phyloP scores from a whole-genome alignment of 352 stramenopile genomes.

The Phytopythium aichiense region DNA sequence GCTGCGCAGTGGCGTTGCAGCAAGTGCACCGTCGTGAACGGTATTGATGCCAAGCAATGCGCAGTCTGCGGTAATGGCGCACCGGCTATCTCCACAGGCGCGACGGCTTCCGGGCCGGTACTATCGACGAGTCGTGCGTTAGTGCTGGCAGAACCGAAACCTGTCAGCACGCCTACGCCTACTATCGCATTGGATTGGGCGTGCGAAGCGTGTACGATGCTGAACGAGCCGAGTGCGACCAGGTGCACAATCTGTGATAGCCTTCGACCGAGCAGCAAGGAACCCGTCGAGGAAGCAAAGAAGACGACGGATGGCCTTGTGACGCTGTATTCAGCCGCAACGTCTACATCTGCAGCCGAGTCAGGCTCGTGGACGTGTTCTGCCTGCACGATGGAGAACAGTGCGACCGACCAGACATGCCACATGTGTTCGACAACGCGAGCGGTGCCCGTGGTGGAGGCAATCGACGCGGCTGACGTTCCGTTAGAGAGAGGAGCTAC shows the following conservation, averaged over 20 bases:
- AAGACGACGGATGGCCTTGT: constrained; percentile 46
- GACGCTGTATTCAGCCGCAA: constrained; percentile 62
- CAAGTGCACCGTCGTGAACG: constrained; percentile 83
- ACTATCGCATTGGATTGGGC: constrained; percentile 43
- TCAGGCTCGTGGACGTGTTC: constrained; percentile 40
- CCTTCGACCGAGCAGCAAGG: constrained; percentile 17
- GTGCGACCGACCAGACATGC: constrained; percentile 40
- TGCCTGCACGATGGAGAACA: constrained; percentile 84
- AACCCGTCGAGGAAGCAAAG: constrained; percentile 14
- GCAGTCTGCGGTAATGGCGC: constrained; percentile 54
- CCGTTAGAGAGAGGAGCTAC: not conserved
- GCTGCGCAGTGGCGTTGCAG: constrained; percentile 67
- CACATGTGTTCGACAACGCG: constrained; percentile 68
- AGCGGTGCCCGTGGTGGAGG: constrained; percentile 33
- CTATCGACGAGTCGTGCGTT: constrained; percentile 51
- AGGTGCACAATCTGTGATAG: constrained; percentile 82
- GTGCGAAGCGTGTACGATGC: constrained; percentile 74
- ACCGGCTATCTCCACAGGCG: constrained; percentile 9
- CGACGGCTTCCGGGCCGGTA: constrained; percentile 4
- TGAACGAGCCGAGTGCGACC: constrained; percentile 45
- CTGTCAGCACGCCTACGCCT: not conserved
- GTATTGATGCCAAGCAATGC: constrained; percentile 42
- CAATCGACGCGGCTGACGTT: constrained; percentile 28
- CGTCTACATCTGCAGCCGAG: constrained; percentile 15
- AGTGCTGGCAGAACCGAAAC: constrained; percentile 27